phyloP scores from a whole-genome alignment of 768 basidiomycete species.

The Boletus pseudopeckii region DNA sequence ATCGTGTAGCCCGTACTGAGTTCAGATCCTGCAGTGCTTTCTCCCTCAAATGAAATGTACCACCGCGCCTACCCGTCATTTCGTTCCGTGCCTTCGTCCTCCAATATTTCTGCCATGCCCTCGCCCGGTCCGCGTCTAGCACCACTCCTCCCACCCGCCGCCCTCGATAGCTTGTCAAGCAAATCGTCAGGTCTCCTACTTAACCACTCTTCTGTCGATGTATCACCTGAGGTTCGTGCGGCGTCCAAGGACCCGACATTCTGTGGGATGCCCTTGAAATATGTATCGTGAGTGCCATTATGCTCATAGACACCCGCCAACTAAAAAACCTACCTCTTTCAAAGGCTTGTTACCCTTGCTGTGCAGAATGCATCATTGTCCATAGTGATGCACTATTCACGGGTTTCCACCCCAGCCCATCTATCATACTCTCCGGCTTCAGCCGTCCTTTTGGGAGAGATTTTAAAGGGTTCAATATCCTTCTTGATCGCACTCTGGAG shows the following conservation, averaged over 20 bases:
- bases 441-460: conserved; percentile 91
- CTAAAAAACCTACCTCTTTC: conserved; percentile 4
- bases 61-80: conserved; percentile 56
- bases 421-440: conserved; percentile 89
- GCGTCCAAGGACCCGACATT: conserved; percentile 44
- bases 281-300: conserved; percentile 60
- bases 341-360: conserved; percentile 77
- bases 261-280: conserved; percentile 75
- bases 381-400: conserved; percentile 99
- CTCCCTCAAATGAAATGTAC: conserved; percentile 51
- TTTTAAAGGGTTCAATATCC: conserved; percentile 92
- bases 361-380: conserved; percentile 95
- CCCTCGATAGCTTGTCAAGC: conserved; percentile 40
- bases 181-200: conserved; percentile 36
- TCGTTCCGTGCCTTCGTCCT: conserved; percentile 51
- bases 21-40: conserved; percentile 25
- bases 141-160: conserved; percentile 49
- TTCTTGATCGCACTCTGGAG: conserved; percentile 75
- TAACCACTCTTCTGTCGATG: conserved; percentile 34
- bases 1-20: conserved; percentile 13
- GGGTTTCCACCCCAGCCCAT: conserved; percentile 75
- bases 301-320: not conserved
- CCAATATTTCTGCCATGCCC: conserved; percentile 18
- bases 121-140: conserved; percentile 41
- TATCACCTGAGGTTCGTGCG: conserved; percentile 28